Evolutionary conservation across 768 basidiomycete species (phyloP).

Genomic region (Lentinula guzmanii): DNA sequence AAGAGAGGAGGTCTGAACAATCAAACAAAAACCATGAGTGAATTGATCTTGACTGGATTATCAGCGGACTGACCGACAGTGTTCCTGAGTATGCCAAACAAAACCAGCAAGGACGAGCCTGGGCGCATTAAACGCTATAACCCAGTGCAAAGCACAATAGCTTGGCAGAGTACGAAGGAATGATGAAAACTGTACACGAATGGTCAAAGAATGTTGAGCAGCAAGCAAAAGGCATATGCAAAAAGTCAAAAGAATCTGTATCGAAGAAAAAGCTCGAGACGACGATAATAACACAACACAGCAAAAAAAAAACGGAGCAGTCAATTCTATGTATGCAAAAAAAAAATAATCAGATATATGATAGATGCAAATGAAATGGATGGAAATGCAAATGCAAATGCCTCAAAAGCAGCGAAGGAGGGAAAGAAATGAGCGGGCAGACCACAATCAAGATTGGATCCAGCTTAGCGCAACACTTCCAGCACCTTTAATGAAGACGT

Average conservation of each 20-base stretch:
- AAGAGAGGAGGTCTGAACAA: too few species aligned
- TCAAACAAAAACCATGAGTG: too few species aligned
- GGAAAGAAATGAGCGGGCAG: neutral
- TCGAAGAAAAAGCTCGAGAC: neutral
- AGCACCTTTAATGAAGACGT: slow-evolving; percentile 32
- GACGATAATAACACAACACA: neutral
- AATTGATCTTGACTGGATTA: too few species aligned
- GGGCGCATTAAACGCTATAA: too few species aligned
- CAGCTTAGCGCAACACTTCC: slow-evolving; percentile 32
- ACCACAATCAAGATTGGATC: slow-evolving; percentile 10
- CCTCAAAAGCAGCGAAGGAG: neutral
- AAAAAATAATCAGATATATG: neutral
- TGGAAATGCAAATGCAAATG: neutral
- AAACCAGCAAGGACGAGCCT: too few species aligned
- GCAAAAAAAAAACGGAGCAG: neutral
- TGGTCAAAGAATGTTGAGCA: neutral
- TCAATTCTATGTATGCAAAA: neutral
- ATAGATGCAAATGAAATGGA: neutral
- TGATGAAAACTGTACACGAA: neutral
- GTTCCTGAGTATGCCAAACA: too few species aligned
- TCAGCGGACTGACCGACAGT: too few species aligned
- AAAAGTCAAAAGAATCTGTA: neutral
- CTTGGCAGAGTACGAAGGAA: too few species aligned
- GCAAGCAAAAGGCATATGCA: neutral
- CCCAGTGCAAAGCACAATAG: too few species aligned